Percentiles rank a stretch among this genome's conserved stretches.
Evolutionary conservation across 345 rosid genomes (phyloP).

Genomic region (Litchi chinensis): DNA sequence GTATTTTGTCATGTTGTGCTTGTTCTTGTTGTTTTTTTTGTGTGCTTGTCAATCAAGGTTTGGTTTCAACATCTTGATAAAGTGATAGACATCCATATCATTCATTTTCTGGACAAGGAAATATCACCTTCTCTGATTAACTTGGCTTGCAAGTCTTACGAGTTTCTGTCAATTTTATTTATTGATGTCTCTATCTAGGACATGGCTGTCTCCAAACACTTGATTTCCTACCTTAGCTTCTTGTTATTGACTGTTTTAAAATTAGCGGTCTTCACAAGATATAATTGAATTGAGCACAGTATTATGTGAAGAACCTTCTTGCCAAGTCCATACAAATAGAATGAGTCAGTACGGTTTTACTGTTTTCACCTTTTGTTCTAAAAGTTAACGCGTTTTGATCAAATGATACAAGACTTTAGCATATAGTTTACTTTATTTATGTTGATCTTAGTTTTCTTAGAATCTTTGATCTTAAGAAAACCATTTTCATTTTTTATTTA

Average conservation of each 20-base stretch:
- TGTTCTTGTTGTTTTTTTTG: background rate
- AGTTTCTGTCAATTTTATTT: background rate
- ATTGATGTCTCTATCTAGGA: background rate
- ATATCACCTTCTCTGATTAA: background rate
- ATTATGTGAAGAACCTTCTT: too few relatives aligned
- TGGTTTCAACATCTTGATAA: background rate
- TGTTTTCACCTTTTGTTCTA: too few relatives aligned
- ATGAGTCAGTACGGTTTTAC: too few relatives aligned
- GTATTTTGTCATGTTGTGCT: background rate
- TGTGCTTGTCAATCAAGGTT: background rate
- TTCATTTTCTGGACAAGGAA: conserved; percentile 21
- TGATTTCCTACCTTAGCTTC: background rate
- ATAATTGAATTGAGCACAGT: too few relatives aligned
- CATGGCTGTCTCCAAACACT: background rate
- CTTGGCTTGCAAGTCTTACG: background rate
- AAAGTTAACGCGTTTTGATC: too few relatives aligned
- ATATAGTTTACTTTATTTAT: too few relatives aligned
- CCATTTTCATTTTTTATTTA: too few relatives aligned
- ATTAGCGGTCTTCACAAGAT: background rate
- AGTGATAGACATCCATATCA: background rate
- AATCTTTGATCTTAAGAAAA: too few relatives aligned
- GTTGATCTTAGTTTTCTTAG: background rate
- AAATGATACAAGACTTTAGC: too few relatives aligned
- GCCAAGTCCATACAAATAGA: too few relatives aligned
- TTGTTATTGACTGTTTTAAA: conserved; percentile 7